These are phyloP conservation scores for Bipolaris sorokiniana DNA, from an alignment of 2,329 filamentous ascomycete species.

Conservation along the genomic window DNA sequence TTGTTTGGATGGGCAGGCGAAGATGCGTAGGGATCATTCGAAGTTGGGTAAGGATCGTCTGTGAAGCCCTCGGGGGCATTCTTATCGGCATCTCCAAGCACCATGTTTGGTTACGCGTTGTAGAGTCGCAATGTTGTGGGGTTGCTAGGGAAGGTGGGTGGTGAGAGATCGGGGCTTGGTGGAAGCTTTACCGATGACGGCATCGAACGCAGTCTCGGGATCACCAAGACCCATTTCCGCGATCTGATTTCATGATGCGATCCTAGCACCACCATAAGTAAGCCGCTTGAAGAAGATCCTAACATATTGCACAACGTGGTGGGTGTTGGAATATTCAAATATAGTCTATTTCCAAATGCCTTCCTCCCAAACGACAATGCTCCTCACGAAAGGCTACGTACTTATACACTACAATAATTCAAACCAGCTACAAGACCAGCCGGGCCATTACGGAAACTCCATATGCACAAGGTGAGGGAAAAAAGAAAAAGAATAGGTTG, in stretches of 20 bases:
- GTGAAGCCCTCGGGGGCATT: conserved; percentile 39
- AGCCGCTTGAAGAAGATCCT: background rate
- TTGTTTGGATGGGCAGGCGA: conserved; percentile 18
- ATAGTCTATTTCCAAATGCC: conserved; percentile 19
- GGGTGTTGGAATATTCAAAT: conserved; percentile 1
- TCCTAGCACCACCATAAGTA: background rate
- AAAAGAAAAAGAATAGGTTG: conserved; percentile 11
- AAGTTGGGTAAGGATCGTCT: conserved; percentile 42
- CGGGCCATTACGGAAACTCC: conserved; percentile 5
- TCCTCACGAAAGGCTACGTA: conserved; percentile 14
- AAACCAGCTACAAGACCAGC: conserved; percentile 7
- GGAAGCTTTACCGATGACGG: conserved; percentile 37
- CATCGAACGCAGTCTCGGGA: conserved; percentile 24
- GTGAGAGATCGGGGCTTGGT: conserved; percentile 17
- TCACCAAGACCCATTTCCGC: conserved; percentile 17
- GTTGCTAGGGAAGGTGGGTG: conserved; percentile 35
- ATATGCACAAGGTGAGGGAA: conserved; percentile 22
- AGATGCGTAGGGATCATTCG: conserved; percentile 47
- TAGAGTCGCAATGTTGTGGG: conserved; percentile 39
- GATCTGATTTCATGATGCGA: conserved; percentile 9
- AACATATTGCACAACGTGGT: background rate
- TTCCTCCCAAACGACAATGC: conserved; percentile 7
- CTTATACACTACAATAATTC: conserved; percentile 20
- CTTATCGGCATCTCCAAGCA: conserved; percentile 48
- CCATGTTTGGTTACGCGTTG: conserved; percentile 41